Conservation (phyloP, 2,329 filamentous ascomycete genomes). For the Karstenula rhodostoma region DNA sequence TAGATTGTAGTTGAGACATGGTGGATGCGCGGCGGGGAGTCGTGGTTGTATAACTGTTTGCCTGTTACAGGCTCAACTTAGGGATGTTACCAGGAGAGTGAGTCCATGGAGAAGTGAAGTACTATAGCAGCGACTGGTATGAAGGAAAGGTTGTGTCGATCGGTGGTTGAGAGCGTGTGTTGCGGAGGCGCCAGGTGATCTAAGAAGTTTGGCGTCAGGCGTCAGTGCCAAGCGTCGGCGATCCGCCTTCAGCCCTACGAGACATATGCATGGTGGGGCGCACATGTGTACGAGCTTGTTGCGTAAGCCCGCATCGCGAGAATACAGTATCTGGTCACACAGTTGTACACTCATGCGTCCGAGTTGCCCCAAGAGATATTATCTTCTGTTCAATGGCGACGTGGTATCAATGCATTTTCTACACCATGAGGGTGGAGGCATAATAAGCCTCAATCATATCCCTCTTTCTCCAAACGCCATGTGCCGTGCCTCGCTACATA, state of each 20-base stretch:
- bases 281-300: conserved; percentile 12
- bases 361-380: not conserved
- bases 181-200: not conserved
- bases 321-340: not conserved
- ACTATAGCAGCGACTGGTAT: not conserved
- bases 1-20: conserved; percentile 54
- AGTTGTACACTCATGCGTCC: not conserved
- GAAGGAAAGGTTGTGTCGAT: not conserved
- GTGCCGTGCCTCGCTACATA: conserved; percentile 22
- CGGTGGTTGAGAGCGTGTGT: not conserved
- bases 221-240: conserved; percentile 24
- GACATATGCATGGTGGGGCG: not conserved
- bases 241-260: conserved; percentile 44
- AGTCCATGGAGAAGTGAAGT: not conserved
- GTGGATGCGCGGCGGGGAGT: conserved; percentile 9
- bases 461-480: conserved; percentile 33
- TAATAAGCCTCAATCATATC: conserved; percentile 11
- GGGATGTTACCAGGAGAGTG: not conserved
- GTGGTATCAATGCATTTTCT: conserved; percentile 38
- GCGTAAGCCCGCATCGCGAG: not conserved
- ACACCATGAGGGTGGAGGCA: conserved; percentile 30
- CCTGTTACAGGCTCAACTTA: conserved; percentile 1
- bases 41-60: conserved; percentile 2
- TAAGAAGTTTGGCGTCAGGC: not conserved
- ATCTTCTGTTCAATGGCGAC: not conserved